Conservation (phyloP, 2,329 filamentous ascomycete genomes). For the Grosmannia clavigera region DNA sequence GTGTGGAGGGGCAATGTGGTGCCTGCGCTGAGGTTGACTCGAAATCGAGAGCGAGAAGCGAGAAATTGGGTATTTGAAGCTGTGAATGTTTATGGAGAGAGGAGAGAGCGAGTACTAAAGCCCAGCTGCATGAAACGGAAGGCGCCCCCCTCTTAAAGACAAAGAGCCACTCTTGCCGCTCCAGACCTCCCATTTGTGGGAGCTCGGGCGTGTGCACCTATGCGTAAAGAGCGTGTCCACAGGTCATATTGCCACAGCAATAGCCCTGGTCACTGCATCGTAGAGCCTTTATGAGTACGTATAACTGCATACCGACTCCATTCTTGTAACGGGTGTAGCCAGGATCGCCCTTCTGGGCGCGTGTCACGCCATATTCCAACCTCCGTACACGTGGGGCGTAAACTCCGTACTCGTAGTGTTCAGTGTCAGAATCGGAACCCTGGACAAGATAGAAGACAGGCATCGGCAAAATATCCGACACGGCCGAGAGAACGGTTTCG, state of each 20-base stretch:
- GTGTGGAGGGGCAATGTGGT: neutral
- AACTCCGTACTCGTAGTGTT: too few relatives aligned
- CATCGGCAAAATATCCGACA: too few relatives aligned
- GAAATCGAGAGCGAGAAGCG: neutral
- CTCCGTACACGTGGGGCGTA: too few relatives aligned
- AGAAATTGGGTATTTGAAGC: neutral
- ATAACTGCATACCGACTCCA: neutral
- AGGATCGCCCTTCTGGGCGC: too few relatives aligned
- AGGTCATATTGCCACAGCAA: conserved; percentile 10
- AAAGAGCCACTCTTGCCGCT: neutral
- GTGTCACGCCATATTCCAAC: too few relatives aligned
- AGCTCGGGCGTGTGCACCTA: neutral
- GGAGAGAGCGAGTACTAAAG: neutral
- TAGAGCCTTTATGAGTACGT: too few relatives aligned
- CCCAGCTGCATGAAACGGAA: neutral
- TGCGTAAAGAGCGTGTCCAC: neutral
- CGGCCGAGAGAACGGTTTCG: too few relatives aligned
- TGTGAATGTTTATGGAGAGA: neutral
- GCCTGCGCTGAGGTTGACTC: neutral
- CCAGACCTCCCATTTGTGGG: neutral
- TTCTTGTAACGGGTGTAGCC: neutral
- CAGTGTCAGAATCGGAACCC: too few relatives aligned
- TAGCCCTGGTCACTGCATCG: neutral
- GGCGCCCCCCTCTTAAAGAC: neutral
- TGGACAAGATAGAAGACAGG: neutral